Evolutionary conservation across 208 protist species (phyloP), one percentile per base, ranked within the genome.

Genomic region (Trypanosoma vivax): DNA sequence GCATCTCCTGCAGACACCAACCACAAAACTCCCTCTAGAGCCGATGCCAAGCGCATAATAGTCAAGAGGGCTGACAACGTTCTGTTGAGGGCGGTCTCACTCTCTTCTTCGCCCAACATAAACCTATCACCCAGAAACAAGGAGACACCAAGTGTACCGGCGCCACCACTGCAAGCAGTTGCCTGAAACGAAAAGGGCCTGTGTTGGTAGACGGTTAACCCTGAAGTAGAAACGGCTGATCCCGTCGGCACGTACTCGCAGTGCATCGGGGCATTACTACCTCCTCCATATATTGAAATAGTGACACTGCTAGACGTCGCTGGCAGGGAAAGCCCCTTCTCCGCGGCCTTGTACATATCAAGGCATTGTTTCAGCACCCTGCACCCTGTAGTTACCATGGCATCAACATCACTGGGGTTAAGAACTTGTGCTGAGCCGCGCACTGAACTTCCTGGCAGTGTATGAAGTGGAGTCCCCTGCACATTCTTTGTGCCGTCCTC

Each of bases 21-120:
- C 76, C 77, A 89, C 47, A 83, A 37, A 30, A 73, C 56, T 30
- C 60, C 29, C 59, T 85, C 79, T n/a, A 81, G 41, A 25, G 66
- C 70, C 4, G 57, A 29, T 2, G 63, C 51, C 33, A 90, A 38
- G 29, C 59, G 64, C 4, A 55, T 66, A 27, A 77, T 73, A 2
- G 61, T 46, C 24, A 81, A 70, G 40, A 90, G 61, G 19, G 63
- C 49, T 18, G 78, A 75, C 50, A 73, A 70, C 40, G 83, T 60
- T 27, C 41, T 50, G 64, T 87, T 87, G 23, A 82, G 53, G 7
- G 30, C 51, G 0, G 31, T 18, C 48, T 74, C 65, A 27, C 76
- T 46, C 23, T 67, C 70, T 2, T 66, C 73, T 40, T 60, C 45
- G n/a, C 33, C 50, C 41, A 85, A 78, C 27, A 70, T 74, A 58